phyloP scores from a whole-genome alignment of 495 filamentous ascomycete species.

The Aspergillus avenaceus region DNA sequence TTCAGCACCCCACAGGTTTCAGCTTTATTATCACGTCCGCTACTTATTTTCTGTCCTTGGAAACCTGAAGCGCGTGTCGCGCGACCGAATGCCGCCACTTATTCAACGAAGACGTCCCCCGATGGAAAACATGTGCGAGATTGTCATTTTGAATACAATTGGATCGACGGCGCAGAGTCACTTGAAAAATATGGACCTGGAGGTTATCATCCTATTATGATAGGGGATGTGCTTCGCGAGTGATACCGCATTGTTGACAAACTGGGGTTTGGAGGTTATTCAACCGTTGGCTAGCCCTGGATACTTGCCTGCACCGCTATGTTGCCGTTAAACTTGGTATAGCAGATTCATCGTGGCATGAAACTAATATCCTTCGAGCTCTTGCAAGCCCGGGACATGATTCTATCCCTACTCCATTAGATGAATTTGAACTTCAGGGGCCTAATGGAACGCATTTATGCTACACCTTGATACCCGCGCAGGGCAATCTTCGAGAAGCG shows the following conservation, averaged over 20 bases:
- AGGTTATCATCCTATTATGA: slow-evolving; percentile 42
- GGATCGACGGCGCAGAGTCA: slow-evolving; percentile 26
- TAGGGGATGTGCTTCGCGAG: slow-evolving; percentile 31
- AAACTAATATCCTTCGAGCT: slow-evolving; percentile 20
- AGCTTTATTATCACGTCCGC: too few species aligned
- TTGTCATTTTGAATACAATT: slow-evolving; percentile 31
- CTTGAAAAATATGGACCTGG: slow-evolving; percentile 29
- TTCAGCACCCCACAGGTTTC: too few species aligned
- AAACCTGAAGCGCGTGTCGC: too few species aligned
- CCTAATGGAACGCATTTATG: slow-evolving; percentile 27
- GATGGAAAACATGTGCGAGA: too few species aligned
- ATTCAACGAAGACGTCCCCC: too few species aligned
- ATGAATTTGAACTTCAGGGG: slow-evolving; percentile 26
- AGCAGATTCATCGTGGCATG: slow-evolving; percentile 13
- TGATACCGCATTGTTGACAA: slow-evolving; percentile 48
- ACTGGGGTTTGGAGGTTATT: slow-evolving; percentile 46
- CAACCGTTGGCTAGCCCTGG: slow-evolving; percentile 52
- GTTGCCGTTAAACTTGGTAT: slow-evolving; percentile 28
- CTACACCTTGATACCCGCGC: slow-evolving; percentile 18
- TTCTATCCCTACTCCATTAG: slow-evolving; percentile 10
- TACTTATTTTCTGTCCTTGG: too few species aligned
- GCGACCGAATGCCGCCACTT: too few species aligned
- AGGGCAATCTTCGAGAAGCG: slow-evolving; percentile 23
- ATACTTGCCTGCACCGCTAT: slow-evolving; percentile 28
- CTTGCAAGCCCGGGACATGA: slow-evolving; percentile 14